Conservation (phyloP, 345 rosid species). For the Sisymbrium irio region DNA sequence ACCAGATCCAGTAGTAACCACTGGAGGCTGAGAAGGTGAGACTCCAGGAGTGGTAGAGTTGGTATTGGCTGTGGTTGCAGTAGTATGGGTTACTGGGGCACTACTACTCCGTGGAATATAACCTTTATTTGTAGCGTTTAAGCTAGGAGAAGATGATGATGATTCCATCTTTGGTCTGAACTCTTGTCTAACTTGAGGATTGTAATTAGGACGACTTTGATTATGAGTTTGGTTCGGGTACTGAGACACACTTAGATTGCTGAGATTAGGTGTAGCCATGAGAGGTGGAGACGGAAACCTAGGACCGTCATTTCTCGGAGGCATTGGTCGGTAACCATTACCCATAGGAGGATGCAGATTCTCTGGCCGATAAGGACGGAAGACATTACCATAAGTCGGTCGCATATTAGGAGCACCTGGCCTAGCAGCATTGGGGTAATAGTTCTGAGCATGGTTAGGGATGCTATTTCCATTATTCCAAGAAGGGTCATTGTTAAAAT, state of each 20-base stretch:
- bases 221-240: slow-evolving; percentile 27
- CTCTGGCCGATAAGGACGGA: slow-evolving; percentile 38
- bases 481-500: slow-evolving; percentile 32
- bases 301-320: slow-evolving; percentile 41
- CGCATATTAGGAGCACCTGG: slow-evolving; percentile 42
- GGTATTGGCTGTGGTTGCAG: slow-evolving; percentile 6
- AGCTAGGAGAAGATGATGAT: slow-evolving; percentile 21
- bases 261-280: slow-evolving; percentile 45
- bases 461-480: slow-evolving; percentile 41
- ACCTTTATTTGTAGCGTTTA: slow-evolving; percentile 34
- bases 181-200: slow-evolving; percentile 42
- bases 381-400: slow-evolving; percentile 38
- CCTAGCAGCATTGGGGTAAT: slow-evolving; percentile 36
- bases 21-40: slow-evolving; percentile 26
- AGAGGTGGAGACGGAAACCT: slow-evolving; percentile 37
- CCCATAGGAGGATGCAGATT: slow-evolving; percentile 31
- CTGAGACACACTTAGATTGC: slow-evolving; percentile 49
- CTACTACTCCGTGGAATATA: slow-evolving; percentile 22
- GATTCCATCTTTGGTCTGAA: slow-evolving; percentile 35
- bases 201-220: slow-evolving; percentile 39
- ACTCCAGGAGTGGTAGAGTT: slow-evolving; percentile 28
- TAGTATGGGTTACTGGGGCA: slow-evolving; percentile 17
- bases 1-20: slow-evolving; percentile 24
- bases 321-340: slow-evolving; percentile 46
- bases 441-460: slow-evolving; percentile 38